These are phyloP conservation scores for Clathrospora elynae DNA, from an alignment of 2,329 filamentous ascomycete genomes.

Conservation along the genomic window DNA sequence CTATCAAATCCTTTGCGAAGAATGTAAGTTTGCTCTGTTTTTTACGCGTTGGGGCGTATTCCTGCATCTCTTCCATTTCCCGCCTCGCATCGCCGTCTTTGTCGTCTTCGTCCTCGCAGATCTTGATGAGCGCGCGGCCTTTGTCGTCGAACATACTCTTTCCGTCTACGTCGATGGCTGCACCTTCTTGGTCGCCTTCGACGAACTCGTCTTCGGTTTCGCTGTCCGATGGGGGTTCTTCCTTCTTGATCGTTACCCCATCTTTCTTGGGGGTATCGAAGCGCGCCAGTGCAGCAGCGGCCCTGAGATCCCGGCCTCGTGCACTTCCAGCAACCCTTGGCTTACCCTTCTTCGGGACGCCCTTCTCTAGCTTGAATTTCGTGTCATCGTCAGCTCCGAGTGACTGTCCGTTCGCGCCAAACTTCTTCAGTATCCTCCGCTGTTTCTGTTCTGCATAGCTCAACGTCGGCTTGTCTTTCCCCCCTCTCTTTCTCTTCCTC, in stretches of 20 bases:
- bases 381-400: conserved; percentile 71
- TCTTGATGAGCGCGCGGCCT: conserved; percentile 69
- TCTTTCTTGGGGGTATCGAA: conserved; percentile 63
- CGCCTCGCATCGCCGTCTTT: conserved; percentile 48
- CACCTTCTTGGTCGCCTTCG: conserved; percentile 49
- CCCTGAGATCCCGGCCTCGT: conserved; percentile 74
- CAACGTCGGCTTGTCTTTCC: conserved; percentile 54
- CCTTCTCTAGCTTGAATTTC: conserved; percentile 70
- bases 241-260: conserved; percentile 47
- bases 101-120: conserved; percentile 72
- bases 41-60: conserved; percentile 39
- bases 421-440: conserved; percentile 73
- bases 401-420: conserved; percentile 70
- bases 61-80: conserved; percentile 71
- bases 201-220: conserved; percentile 47
- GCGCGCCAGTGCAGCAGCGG: conserved; percentile 75
- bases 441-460: conserved; percentile 76
- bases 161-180: conserved; percentile 69
- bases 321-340: conserved; percentile 77
- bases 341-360: conserved; percentile 65
- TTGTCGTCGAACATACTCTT: conserved; percentile 67
- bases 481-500: conserved; percentile 57
- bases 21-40: conserved; percentile 1
- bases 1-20: background rate
- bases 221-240: conserved; percentile 38